A percentile compares a stretch with the other conserved stretches of the same genome.
Evolutionary conservation across 306 rosid species (phyloP).

Genomic region (Citrullus amarus): DNA sequence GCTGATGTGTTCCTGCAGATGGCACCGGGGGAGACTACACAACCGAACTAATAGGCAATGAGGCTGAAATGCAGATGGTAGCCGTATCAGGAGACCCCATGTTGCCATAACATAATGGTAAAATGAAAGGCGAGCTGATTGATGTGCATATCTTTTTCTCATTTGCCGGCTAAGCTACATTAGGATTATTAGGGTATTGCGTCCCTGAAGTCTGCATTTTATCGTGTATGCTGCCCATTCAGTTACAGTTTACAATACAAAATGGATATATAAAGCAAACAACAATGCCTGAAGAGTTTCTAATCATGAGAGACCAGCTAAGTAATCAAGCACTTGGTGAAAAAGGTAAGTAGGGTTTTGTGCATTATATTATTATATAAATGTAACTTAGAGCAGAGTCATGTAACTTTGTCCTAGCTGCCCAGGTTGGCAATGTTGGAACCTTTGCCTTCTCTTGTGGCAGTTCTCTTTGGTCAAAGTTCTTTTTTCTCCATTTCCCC

Average conservation of each 20-base stretch:
- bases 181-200: background rate
- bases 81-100: conserved; percentile 82
- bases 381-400: conserved; percentile 37
- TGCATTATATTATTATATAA: conserved; percentile 28
- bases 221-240: conserved; percentile 5
- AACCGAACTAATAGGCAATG: conserved; percentile 52
- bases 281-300: conserved; percentile 50
- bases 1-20: conserved; percentile 38
- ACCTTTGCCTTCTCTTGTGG: conserved; percentile 94
- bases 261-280: conserved; percentile 39
- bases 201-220: conserved; percentile 10
- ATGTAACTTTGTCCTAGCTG: conserved; percentile 72
- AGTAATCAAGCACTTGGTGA: conserved; percentile 18
- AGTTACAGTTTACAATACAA: conserved; percentile 37
- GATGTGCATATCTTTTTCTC: conserved; percentile 12
- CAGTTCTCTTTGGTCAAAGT: conserved; percentile 59
- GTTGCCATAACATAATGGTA: conserved; percentile 37
- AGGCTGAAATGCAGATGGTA: conserved; percentile 55
- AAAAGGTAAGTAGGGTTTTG: conserved; percentile 18
- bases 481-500: background rate
- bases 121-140: conserved; percentile 20
- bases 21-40: conserved; percentile 59
- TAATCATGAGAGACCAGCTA: conserved; percentile 27
- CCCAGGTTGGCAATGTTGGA: conserved; percentile 95
- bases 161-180: background rate